Percentiles rank a stretch among this genome's conserved stretches.
Evolutionary conservation across 495 filamentous ascomycete genomes (phyloP).

Genomic region (Annulohypoxylon maeteangense): DNA sequence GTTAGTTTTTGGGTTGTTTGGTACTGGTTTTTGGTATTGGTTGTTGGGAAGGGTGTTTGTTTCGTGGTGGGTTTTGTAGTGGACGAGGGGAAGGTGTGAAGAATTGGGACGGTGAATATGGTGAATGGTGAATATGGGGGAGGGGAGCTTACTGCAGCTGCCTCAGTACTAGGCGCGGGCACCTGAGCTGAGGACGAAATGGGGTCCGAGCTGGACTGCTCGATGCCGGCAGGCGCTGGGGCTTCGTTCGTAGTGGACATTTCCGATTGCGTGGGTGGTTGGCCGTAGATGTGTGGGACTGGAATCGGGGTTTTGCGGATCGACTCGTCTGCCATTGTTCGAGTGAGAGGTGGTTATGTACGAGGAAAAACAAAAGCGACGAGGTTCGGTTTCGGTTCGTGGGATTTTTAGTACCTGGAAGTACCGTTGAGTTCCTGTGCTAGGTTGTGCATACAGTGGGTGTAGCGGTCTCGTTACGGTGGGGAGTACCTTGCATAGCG

Average conservation of each 20-base stretch:
- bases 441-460: neutral
- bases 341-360: neutral
- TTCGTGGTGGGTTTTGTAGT: neutral
- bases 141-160: conserved; percentile 30
- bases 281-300: conserved; percentile 41
- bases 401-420: neutral
- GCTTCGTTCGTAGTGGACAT: neutral
- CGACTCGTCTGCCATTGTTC: conserved; percentile 41
- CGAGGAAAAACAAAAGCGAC: neutral
- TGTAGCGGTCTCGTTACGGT: neutral
- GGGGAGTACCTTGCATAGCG: too few relatives aligned
- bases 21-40: neutral
- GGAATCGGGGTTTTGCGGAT: conserved; percentile 40
- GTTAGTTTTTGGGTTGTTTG: conserved; percentile 16
- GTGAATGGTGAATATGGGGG: neutral
- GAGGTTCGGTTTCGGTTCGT: neutral
- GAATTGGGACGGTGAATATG: too few relatives aligned
- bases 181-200: neutral
- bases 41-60: conserved; percentile 10
- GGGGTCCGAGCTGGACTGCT: neutral
- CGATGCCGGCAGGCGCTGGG: neutral
- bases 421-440: neutral
- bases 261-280: conserved; percentile 24
- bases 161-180: conserved; percentile 29
- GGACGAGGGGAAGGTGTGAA: too few relatives aligned